Conservation (phyloP, 345 rosid genomes). For the Citrus trifoliata region DNA sequence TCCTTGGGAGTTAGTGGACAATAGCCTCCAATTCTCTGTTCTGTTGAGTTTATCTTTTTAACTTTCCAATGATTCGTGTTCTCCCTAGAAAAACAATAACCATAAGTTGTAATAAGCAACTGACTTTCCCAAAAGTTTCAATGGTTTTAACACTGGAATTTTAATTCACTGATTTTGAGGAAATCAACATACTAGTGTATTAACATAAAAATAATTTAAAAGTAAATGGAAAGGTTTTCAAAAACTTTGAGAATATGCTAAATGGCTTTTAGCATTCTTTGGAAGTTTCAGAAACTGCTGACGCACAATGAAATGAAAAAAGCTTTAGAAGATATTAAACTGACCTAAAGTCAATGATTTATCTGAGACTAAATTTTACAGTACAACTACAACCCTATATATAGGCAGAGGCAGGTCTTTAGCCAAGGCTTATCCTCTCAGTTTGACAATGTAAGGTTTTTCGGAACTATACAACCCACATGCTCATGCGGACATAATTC, state of each 20-base stretch:
- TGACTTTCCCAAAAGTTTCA: not conserved
- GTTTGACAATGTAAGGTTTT: not conserved
- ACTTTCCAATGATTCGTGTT: slow-evolving; percentile 91
- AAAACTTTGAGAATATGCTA: not conserved
- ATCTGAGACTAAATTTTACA: not conserved
- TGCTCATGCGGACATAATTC: not conserved
- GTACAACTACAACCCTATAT: too few species aligned
- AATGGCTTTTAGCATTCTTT: not conserved
- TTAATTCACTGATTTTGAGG: not conserved
- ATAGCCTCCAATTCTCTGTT: slow-evolving; percentile 71
- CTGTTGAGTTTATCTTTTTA: slow-evolving; percentile 83
- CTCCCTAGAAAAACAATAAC: slow-evolving; percentile 45
- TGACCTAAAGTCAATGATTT: not conserved
- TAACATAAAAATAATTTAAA: not conserved
- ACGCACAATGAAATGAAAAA: not conserved
- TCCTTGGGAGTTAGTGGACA: slow-evolving; percentile 96
- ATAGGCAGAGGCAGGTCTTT: not conserved
- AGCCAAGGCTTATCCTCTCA: not conserved
- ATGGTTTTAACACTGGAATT: not conserved
- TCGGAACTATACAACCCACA: not conserved
- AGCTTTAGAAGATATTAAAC: not conserved
- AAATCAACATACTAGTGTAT: not conserved
- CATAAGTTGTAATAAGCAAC: not conserved
- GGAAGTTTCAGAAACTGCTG: not conserved
- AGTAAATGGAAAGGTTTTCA: not conserved